Base-by-base conservation (phyloP, 106 monocot species). In the Phalaenopsis equestris region DNA sequence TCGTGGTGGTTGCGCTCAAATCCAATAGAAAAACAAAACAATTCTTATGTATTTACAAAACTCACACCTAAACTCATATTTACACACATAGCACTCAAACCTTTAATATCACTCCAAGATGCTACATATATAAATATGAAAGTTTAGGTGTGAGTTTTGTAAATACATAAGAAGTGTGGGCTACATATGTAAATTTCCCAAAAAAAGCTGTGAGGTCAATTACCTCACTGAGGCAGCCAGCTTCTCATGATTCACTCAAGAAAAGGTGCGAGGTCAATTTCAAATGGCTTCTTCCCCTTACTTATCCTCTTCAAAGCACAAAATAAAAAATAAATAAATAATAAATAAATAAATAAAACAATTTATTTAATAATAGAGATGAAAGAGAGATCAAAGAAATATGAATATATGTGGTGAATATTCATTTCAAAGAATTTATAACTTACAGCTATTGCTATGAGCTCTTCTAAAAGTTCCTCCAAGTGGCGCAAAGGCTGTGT, bases 361-460 rank as follows among this genome's bases (percentile, higher is more conserved):
- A 57, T 57, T 57, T 57, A 57, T 4, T 57, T 57, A 57, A 2
- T 57, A 57, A 18, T 46, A 80, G 39, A 21, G 14, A 37, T 3
- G 67, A 23, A 46, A 48, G 56, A 41, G 42, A 58, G 15, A 68
- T 30, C 38, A 39, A 37, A 52, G 52, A 52, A 12, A 61, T n/a
- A 70, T 70, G 10, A 3, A 67, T 3, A 1, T 70, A 70, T 70
- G 14, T 38, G 18, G 8, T 77, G 11, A 19, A 73, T 76, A 43
- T 16, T 77, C 16, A 10, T 2, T 6, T 5, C 1, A 21, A n/a
- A 3, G 14, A 41, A 11, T 78, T 17, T 72, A 55, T 58, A 79
- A 75, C 94, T 86, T 90, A 97, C 97, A 67, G 94, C 94, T 56
- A 97, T 94, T 55, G 88, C 92, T 23, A 97, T 89, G 72, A 97